Evolutionary conservation across 2,329 filamentous ascomycete species (phyloP), one percentile per base, ranked within the genome.

Genomic region (Truncatella angustata): DNA sequence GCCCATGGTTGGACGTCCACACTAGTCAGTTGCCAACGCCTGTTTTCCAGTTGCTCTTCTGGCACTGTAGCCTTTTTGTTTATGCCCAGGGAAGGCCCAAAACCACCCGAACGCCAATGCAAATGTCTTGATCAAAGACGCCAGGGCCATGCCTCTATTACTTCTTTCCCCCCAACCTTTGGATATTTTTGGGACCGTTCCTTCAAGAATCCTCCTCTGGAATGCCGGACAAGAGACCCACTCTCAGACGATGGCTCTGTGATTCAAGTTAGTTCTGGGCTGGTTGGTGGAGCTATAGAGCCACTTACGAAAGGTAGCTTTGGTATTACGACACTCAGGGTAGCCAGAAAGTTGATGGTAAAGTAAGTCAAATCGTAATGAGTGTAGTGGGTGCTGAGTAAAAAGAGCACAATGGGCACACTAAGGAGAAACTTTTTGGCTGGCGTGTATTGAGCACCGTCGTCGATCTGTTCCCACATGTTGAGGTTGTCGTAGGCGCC

Each of bases 381-480:
- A 43, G 94, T 97, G 74, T 97, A 99, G 73, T 99, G 94, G 21
- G 94, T 99, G 81, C 93, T 97, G 64, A 97, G 79, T 51, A 99
- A 81, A 71, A 99, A 99, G 58, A 99, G 81, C 58, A 92, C 82
- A 63, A 99, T 96, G 35, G 94, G 94, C 30, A 97, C 93, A 65
- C 88, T 91, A 63, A 97, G 85, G 54, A 99, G 79, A 67, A 99
- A 99, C 73, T 99, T 99, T 80, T 99, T 99, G 60, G 94, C 90
- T 4, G 94, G 94, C 1, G 94, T 99, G 76, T 97, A 99, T 72
- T 99, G 94, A 63, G 94, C 94, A 43, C 94, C 94, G 66, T 97
- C 95, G 77, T 99, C 94, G 70, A 99, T 99, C 76, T 99, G 94
- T 77, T 99, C 94, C 94, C 94, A 99, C 94, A 99, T 97, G 77